phyloP scores from a whole-genome alignment of 176 grass and related monocot genomes.

The Elymus sibiricus region DNA sequence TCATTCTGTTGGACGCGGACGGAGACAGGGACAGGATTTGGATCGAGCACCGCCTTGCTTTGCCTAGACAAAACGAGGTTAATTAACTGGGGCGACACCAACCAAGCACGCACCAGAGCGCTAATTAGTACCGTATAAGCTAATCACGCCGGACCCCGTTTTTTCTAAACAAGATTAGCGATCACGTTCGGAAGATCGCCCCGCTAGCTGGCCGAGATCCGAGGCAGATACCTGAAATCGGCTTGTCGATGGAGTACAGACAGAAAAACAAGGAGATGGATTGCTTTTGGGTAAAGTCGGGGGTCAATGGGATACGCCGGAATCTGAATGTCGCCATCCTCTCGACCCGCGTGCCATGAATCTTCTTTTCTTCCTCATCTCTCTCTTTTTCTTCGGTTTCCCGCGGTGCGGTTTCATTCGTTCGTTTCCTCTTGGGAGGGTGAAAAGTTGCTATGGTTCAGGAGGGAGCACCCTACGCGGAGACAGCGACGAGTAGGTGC shows the following conservation, averaged over 20 bases:
- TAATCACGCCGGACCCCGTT: not conserved
- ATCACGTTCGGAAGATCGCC: not conserved
- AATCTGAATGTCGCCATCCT: not conserved
- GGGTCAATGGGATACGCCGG: not conserved
- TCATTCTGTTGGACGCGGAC: not conserved
- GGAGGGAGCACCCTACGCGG: not conserved
- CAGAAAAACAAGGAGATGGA: not conserved
- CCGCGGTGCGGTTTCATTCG: not conserved
- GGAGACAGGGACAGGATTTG: not conserved
- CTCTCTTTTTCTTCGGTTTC: not conserved
- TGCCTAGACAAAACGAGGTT: not conserved
- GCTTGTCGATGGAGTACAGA: not conserved
- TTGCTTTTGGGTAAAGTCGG: not conserved
- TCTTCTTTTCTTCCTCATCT: not conserved
- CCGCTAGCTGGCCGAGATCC: slow-evolving; percentile 5
- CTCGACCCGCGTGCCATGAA: not conserved
- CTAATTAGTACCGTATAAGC: not conserved
- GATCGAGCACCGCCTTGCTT: not conserved
- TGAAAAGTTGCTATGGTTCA: not conserved
- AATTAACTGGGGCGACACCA: not conserved
- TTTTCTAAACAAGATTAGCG: not conserved
- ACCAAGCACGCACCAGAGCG: not conserved
- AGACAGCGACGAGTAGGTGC: not conserved
- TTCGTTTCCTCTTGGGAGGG: not conserved
- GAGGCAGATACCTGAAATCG: not conserved